A percentile compares a stretch with the other conserved stretches of the same genome.
phyloP scores from a whole-genome alignment of 805 yeast species.

The Barnettozyma vustinii region DNA sequence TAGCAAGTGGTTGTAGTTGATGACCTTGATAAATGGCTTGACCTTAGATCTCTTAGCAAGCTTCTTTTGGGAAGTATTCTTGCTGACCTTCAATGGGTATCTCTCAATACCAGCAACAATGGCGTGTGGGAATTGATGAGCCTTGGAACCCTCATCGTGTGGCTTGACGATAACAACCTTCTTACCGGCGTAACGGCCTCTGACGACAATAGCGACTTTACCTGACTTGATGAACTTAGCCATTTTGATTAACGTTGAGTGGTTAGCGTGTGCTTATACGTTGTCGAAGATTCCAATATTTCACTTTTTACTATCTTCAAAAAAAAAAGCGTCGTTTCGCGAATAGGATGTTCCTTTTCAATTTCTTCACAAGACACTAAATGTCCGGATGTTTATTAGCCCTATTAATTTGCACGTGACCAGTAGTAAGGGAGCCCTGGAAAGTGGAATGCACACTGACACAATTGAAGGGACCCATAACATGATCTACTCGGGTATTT shows the following conservation, averaged over 20 bases:
- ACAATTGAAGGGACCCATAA: too few relatives aligned
- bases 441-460: too few relatives aligned
- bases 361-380: conserved; percentile 2
- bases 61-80: conserved; percentile 92
- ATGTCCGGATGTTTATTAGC: conserved; percentile 11
- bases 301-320: conserved; percentile 18
- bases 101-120: conserved; percentile 99
- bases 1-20: conserved; percentile 99
- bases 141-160: conserved; percentile 97
- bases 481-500: too few relatives aligned
- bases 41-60: conserved; percentile 95
- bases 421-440: too few relatives aligned
- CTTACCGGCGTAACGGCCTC: conserved; percentile 99
- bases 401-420: conserved; percentile 5
- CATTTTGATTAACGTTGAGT: conserved; percentile 42
- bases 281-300: conserved; percentile 15
- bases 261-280: conserved; percentile 6
- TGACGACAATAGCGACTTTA: conserved; percentile 65
- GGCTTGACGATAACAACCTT: conserved; percentile 98
- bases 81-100: conserved; percentile 95
- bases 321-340: conserved; percentile 19
- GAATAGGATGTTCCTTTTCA: neutral
- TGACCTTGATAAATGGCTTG: conserved; percentile 98
- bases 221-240: conserved; percentile 99
- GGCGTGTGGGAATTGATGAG: conserved; percentile 99